Percentiles rank a stretch among this genome's conserved stretches.
phyloP scores from a whole-genome alignment of 1,139 yeast species.

The Yamadazyma siamensis region DNA sequence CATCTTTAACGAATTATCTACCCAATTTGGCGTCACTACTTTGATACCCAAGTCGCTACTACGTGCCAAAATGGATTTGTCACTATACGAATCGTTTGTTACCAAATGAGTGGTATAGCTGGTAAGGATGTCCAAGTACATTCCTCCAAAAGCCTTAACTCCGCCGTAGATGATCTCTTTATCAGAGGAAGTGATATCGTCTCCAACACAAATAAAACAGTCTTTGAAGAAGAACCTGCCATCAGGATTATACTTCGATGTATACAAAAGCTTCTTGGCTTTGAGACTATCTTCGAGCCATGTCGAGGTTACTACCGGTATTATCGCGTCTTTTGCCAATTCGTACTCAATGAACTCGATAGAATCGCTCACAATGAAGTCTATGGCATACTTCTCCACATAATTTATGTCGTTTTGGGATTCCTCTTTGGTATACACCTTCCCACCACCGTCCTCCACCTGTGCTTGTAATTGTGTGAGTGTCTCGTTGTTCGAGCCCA shows the following conservation, averaged over 20 bases:
- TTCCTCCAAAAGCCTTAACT: conserved; percentile 74
- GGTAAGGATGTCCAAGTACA: conserved; percentile 59
- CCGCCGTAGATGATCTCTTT: conserved; percentile 65
- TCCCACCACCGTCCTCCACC: conserved; percentile 21
- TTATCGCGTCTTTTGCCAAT: conserved; percentile 48
- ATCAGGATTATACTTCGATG: conserved; percentile 63
- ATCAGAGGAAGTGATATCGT: conserved; percentile 58
- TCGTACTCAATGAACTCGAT: conserved; percentile 54
- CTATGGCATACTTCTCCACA: conserved; percentile 21
- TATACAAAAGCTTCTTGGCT: conserved; percentile 44
- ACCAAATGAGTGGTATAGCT: conserved; percentile 76
- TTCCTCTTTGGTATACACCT: conserved; percentile 21
- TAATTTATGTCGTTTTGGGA: conserved; percentile 23
- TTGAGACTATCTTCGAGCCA: conserved; percentile 60
- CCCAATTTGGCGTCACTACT: conserved; percentile 75
- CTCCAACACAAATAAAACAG: conserved; percentile 57
- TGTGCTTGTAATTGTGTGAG: conserved; percentile 17
- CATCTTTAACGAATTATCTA: conserved; percentile 61
- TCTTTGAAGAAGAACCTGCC: conserved; percentile 62
- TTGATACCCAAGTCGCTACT: conserved; percentile 46
- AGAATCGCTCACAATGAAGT: conserved; percentile 57
- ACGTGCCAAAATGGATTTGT: conserved; percentile 40
- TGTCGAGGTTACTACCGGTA: conserved; percentile 64
- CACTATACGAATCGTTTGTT: conserved; percentile 53
- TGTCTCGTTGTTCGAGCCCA: too few relatives aligned